These are phyloP conservation scores for Aspergillus egyptiacus DNA, from an alignment of 495 filamentous ascomycete species.

Conservation along the genomic window DNA sequence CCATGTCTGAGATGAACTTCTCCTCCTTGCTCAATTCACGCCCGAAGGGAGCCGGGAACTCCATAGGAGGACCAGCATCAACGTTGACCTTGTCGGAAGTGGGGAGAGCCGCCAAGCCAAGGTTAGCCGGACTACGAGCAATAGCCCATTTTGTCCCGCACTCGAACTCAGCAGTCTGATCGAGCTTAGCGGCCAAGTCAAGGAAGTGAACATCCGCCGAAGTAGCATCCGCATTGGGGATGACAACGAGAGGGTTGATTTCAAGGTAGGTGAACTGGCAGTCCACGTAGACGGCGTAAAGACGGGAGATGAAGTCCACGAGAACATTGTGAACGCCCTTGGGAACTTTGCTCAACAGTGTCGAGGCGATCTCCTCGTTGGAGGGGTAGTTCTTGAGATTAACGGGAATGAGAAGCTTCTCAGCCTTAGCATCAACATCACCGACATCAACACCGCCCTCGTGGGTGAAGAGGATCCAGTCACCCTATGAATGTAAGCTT, in stretches of 20 bases:
- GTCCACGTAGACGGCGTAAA: constrained; percentile 98
- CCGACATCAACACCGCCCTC: constrained; percentile 99
- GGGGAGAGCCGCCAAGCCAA: constrained; percentile 64
- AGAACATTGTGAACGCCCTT: constrained; percentile 95
- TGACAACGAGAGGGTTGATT: constrained; percentile 98
- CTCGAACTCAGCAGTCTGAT: constrained; percentile 99
- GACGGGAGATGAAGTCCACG: constrained; percentile 91
- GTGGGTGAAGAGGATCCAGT: constrained; percentile 99
- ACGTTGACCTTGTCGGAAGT: constrained; percentile 75
- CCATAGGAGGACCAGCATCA: constrained; percentile 95
- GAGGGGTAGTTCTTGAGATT: constrained; percentile 92
- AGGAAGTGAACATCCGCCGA: constrained; percentile 97
- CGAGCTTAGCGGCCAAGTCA: constrained; percentile 95
- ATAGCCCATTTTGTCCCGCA: constrained; percentile 98
- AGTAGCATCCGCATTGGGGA: constrained; percentile 86
- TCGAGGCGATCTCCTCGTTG: constrained; percentile 82
- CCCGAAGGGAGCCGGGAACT: constrained; percentile 97
- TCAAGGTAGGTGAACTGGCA: constrained; percentile 99
- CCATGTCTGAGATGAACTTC: constrained; percentile 95
- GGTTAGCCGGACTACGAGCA: constrained; percentile 77
- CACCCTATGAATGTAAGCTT: constrained; percentile 56
- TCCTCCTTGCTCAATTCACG: constrained; percentile 98
- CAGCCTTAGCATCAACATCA: constrained; percentile 97
- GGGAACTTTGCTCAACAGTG: constrained; percentile 87
- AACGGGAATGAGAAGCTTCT: constrained; percentile 96